Base-by-base conservation (phyloP, 345 rosid species). In the Eucalyptus melliodora region DNA sequence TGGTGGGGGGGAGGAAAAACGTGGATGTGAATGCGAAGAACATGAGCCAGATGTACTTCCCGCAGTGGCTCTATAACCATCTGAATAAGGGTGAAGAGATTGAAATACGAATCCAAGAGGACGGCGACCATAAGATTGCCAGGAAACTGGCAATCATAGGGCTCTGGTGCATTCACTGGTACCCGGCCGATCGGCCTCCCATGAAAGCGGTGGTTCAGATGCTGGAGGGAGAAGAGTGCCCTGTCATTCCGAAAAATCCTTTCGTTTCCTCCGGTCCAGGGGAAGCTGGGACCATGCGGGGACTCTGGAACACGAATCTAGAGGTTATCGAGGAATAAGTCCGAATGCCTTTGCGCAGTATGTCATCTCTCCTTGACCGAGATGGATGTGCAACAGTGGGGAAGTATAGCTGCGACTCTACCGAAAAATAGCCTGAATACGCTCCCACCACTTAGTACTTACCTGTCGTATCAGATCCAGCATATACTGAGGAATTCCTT, bases 161-260 rank as follows among this genome's bases (percentile, higher is more conserved):
- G 13, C 87, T 89, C 7, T 88, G 90, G 88, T 88, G 91, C 90
- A 88, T 91, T 26, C 92, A 91, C 21, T 88, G 91, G 92, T 86
- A 90, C 23, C 92, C 89, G 1, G 77, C 86, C 1, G 89, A 81
- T 87, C 87, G 91, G 40, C 92, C 92, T 50, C 51, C 90, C 4
- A 6, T 77, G 83, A 77, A 77, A 77, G 27, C 2, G 47, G 83
- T 77, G 83, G 83, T 77, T 77, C 83, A 37, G 83, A 77, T 77
- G 83, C 27, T 77, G 27, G 83, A 72, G 83, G 83, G 83, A 77
- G 83, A 77, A 37, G 89, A 86, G 11, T 47, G 55, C 45, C 89
- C 90, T 6, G 50, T 81, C 24, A 47, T 91, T 40, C 90, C 90
- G 4, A 77, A 85, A 26, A 87, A 89, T 60, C 92, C 92, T 82